Evolutionary conservation across 768 basidiomycete species (phyloP), one percentile per base, ranked within the genome.

Genomic region (Stropharia rugosoannulata): DNA sequence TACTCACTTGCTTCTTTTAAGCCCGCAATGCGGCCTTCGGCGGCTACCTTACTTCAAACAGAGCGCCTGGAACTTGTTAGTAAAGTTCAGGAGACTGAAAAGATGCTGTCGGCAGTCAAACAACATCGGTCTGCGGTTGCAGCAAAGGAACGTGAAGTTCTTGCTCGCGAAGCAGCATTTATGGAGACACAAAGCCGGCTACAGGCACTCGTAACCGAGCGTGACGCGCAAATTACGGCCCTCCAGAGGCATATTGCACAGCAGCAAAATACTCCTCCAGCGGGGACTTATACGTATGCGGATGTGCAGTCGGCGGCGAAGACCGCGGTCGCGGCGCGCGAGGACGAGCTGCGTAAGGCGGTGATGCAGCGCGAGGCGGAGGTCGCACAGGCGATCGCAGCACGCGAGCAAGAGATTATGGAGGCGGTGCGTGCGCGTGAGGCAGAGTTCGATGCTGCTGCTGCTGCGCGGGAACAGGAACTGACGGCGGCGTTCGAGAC

Each of bases 11-110:
- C 11, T 15, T 45, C n/a, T 15, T 22, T 36, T 40, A 49, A 93
- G 90, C 92, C 92, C 4, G 89, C 90, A 1, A 90, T 91, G 87
- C 83, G 92, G 38, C 92, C 91, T 1, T 92, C 90, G 0, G 89
- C 90, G 0, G 79, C 83, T 7, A 90, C 91, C 65, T 80, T 93
- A 8, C 80, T 93, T 13, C 88, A 90, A 62, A 87, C 91, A 58
- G 91, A 94, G 63, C 82, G 89, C 0, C 64, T 93, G 3, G 81
- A 87, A 37, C 77, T 89, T 12, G 85, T 85, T 0, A 79, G 80
- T 64, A 89, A 89, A 63, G 84, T 92, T 15, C 69, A 82, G 8
- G 90, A 93, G 63, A 83, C 89, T 0, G 86, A 91, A 61, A 92
- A 89, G 62, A 84, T 91, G 91, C 73, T 91, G 13, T 73, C 75